Evolutionary conservation across 148 eudicot genomes (phyloP).

Genomic region (Rhododendron ovatum): DNA sequence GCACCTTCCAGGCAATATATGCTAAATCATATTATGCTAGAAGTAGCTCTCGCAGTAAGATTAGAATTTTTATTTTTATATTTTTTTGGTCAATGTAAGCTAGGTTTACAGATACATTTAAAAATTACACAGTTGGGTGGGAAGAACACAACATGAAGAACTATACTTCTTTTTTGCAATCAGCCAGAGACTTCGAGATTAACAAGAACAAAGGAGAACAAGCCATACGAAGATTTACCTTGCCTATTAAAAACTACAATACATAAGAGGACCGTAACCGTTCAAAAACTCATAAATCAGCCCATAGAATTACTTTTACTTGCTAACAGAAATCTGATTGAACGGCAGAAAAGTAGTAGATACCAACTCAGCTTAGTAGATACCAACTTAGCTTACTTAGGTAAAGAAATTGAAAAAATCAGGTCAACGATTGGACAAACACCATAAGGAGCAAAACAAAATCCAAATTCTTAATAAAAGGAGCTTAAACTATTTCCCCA

Average conservation of each 20-base stretch:
- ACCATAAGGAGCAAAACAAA: background rate
- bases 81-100: background rate
- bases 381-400: background rate
- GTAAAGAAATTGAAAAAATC: background rate
- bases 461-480: background rate
- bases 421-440: background rate
- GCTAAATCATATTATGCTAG: background rate
- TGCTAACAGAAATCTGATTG: background rate
- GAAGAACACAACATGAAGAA: background rate
- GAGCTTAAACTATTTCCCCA: background rate
- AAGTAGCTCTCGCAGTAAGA: background rate
- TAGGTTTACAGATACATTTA: background rate
- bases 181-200: background rate
- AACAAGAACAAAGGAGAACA: background rate
- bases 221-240: background rate
- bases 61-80: background rate
- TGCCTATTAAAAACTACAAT: background rate
- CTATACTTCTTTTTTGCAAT: background rate
- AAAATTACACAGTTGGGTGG: background rate
- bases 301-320: background rate
- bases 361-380: background rate
- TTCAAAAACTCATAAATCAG: background rate
- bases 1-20: background rate
- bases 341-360: background rate
- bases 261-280: background rate